These are phyloP conservation scores for Tetracentron sinense DNA, from an alignment of 164 flowering plant species.

Conservation along the genomic window DNA sequence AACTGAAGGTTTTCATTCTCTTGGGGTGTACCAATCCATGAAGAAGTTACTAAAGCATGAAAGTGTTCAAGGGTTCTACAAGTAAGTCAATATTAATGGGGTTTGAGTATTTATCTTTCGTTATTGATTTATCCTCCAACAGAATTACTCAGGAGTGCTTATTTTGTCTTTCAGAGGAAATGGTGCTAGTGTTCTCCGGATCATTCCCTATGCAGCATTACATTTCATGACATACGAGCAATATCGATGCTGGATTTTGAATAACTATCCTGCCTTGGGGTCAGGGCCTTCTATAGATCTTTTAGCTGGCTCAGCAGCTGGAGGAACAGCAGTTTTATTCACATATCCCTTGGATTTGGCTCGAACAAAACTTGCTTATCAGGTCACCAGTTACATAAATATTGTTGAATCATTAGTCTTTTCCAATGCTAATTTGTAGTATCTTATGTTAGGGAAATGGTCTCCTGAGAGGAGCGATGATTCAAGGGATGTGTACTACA, in stretches of 20 bases:
- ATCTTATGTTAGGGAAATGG: no score
- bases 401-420: neutral
- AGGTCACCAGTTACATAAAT: constrained; percentile 37
- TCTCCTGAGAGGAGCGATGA: no score
- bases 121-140: neutral
- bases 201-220: constrained; percentile 92
- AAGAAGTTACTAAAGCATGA: constrained; percentile 73
- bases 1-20: constrained; percentile 76
- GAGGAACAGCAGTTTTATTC: constrained; percentile 96
- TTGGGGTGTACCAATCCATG: constrained; percentile 67
- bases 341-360: constrained; percentile 94
- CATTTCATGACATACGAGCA: constrained; percentile 97
- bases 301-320: constrained; percentile 92
- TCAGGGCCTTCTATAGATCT: constrained; percentile 89
- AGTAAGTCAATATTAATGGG: constrained; percentile 48
- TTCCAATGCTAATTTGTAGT: no score
- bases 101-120: neutral
- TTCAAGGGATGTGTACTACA: neutral
- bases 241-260: constrained; percentile 72
- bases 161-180: constrained; percentile 61
- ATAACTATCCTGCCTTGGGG: constrained; percentile 68
- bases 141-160: constrained; percentile 7
- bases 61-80: constrained; percentile 80
- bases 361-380: constrained; percentile 95
- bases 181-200: constrained; percentile 91